Base-by-base conservation (phyloP, 2,329 filamentous ascomycete genomes). In the Saccharata proteae region DNA sequence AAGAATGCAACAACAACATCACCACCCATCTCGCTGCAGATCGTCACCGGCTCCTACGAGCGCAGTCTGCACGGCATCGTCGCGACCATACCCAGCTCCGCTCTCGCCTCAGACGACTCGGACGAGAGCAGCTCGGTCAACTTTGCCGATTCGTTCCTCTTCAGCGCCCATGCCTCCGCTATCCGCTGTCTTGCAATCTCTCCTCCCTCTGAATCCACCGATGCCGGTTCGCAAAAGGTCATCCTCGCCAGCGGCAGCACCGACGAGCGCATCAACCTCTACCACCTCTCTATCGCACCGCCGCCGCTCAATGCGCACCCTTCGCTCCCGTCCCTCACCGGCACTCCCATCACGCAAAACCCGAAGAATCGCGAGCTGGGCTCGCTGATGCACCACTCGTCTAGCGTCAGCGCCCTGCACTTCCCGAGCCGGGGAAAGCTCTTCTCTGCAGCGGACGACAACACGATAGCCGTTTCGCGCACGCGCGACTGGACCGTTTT, bases 231-330 rank as follows among this genome's bases (percentile, higher is more conserved):
- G n/a, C 79, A 83, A 51, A 93, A 90, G 52, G 71, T 93, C 29
- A 77, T 90, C 43, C 73, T 98, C 29, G 90, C 90, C 9, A 93
- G 81, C 7, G 90, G 90, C 43, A 80, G 81, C 55, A 92, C 83
- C 15, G 90, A 98, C 57, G 85, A 94, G 59, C 76, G 84, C 40
- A 82, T 98, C 61, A 94, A 98, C 52, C 69, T 98, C 33, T 98
- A 93, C 66, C 84, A 77, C 38, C 65, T 98, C 34, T 93, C 86
- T 12, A 60, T 59, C 6, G 46, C 49, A 10, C 57, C 61, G 6
- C 59, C 61, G 2, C 9, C 75, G 69, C 16, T 73, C 75, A 36
- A 68, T 54, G 44, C 59, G 58, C 41, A 74, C 62, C 51, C 67
- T 3, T 58, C 70, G 3, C 64, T 86, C 29, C 77, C 80, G 16